Base-by-base conservation (phyloP, 306 rosid genomes). In the Ormosia semicastrata region DNA sequence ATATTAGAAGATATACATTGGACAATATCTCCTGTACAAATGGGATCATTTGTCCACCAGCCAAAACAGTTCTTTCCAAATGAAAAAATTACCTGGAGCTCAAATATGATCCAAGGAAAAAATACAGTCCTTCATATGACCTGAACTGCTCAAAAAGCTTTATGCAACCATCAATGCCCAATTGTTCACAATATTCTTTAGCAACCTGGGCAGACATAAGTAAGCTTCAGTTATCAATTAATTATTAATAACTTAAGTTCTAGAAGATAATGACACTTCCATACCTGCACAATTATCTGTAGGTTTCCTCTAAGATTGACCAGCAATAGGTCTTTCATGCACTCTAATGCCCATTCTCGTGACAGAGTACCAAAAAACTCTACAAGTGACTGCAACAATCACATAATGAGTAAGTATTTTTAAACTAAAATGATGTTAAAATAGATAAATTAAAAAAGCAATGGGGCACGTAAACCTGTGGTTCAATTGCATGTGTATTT, bases 401-500 rank as follows among this genome's bases (percentile, higher is more conserved):
- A 39, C 67, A 81, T 50, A 50, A 63, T 56, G 39, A 87, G 75
- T 14, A 64, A 67, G 78, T 67, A 82, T 67, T 73, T 53, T 1
- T 7, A 64, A 65, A 79, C 46, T 65, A 73, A 14, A 41, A 62
- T 14, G 8, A 73, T 40, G 37, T 64, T 34, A 57, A 70, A 82
- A 44, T 59, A 12, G 56, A 87, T 37, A 83, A 8, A 81, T 41
- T 49, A 33, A 29, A 76, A 67, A 84, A 56, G 58, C 46, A 66
- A 70, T 11, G 30, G 33, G 80, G 87, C 18, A 71, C 81, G 87
- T 71, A 70, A 74, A 96, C 99, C 99, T 92, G 99, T 33, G 99
- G 98, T 87, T 96, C 99, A 79, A 96, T 96, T 81, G 97, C 98
- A 91, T 96, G 99, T 17, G 99, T 96, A 73, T 96, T 96, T 73